Conservation (phyloP, 139 green algal species). For the Edaphochlamys debaryana region DNA sequence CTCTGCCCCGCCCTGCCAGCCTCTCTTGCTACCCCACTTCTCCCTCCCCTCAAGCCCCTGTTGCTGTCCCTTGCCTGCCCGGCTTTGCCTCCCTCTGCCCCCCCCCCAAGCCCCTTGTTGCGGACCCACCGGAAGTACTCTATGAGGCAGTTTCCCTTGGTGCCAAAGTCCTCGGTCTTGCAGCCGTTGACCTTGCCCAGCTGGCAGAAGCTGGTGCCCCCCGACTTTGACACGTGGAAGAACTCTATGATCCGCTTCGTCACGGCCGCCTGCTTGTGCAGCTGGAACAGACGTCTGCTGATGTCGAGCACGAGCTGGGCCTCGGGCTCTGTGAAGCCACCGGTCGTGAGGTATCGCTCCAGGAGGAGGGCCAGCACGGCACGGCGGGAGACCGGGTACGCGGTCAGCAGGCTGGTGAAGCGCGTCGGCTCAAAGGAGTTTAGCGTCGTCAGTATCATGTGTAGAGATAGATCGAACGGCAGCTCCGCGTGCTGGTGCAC, state of each 20-base stretch:
- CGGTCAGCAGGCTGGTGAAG: slow-evolving; percentile 9
- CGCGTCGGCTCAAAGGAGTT: not conserved
- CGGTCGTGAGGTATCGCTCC: not conserved
- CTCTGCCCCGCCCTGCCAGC: no score
- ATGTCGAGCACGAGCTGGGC: not conserved
- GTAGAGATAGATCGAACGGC: not conserved
- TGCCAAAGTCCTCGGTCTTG: slow-evolving; percentile 18
- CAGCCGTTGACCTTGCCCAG: slow-evolving; percentile 36
- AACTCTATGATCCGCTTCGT: slow-evolving; percentile 45
- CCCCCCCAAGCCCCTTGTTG: no score
- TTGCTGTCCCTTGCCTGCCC: no score
- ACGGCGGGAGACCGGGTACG: slow-evolving; percentile 26
- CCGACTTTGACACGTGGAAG: slow-evolving; percentile 42
- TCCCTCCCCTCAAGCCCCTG: no score
- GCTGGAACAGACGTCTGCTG: not conserved
- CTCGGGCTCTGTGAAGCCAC: not conserved
- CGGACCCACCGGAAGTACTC: no score
- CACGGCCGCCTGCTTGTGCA: slow-evolving; percentile 20
- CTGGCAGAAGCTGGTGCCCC: slow-evolving; percentile 41
- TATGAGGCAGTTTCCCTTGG: slow-evolving; percentile 25
- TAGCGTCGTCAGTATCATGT: not conserved
- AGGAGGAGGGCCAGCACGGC: not conserved
- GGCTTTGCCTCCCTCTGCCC: no score
- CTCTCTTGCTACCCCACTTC: no score
- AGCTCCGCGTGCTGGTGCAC: not conserved